Percentiles rank a stretch among this genome's conserved stretches.
Conservation (phyloP, 805 yeast genomes). For the Torulaspora microellipsoides region DNA sequence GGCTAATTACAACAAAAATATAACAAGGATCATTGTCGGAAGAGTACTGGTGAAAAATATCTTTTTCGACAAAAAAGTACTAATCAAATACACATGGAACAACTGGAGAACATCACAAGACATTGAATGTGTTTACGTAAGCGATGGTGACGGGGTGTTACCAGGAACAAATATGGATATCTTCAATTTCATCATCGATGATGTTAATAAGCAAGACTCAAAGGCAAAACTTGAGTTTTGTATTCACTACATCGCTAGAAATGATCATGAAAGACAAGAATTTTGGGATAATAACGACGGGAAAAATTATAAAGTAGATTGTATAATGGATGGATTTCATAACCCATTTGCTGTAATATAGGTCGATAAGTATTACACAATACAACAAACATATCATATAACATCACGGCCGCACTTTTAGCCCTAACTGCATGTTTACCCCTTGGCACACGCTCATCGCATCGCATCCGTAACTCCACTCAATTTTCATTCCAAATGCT, state of each 20-base stretch:
- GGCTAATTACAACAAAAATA: not conserved
- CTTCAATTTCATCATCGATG: slow-evolving; percentile 28
- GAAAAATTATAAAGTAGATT: slow-evolving; percentile 24
- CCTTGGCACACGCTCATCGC: too few relatives aligned
- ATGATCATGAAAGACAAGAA: slow-evolving; percentile 19
- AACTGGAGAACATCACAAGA: slow-evolving; percentile 62
- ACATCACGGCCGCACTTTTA: too few relatives aligned
- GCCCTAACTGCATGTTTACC: too few relatives aligned
- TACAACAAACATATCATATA: too few relatives aligned
- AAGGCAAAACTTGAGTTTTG: slow-evolving; percentile 27
- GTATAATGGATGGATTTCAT: slow-evolving; percentile 23
- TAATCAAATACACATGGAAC: slow-evolving; percentile 70
- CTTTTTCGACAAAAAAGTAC: slow-evolving; percentile 61
- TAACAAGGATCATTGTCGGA: slow-evolving; percentile 47
- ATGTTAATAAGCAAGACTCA: slow-evolving; percentile 8
- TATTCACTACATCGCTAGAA: slow-evolving; percentile 27
- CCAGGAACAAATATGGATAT: slow-evolving; percentile 31
- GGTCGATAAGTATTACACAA: too few relatives aligned
- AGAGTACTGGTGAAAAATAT: slow-evolving; percentile 75
- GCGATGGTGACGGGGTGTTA: slow-evolving; percentile 26
- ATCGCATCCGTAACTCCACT: too few relatives aligned
- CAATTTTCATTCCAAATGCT: too few relatives aligned
- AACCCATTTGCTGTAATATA: slow-evolving; percentile 19
- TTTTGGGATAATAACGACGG: slow-evolving; percentile 32
- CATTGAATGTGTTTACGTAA: slow-evolving; percentile 24